Base-by-base conservation (phyloP, 2,329 filamentous ascomycete genomes). In the Sporothrix curviconia region DNA sequence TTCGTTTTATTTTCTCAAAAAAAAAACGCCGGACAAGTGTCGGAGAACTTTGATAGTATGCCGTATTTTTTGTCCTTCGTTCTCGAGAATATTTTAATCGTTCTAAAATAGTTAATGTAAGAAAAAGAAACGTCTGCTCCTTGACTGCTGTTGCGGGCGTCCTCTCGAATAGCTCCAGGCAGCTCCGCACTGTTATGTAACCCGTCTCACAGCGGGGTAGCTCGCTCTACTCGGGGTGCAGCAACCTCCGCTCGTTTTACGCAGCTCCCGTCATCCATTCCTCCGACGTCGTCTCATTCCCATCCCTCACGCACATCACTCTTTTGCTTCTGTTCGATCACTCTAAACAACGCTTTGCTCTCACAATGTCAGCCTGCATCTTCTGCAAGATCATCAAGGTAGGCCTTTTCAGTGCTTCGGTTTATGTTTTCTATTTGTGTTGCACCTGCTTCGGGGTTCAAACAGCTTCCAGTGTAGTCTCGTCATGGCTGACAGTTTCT, bases 321-420 rank as follows among this genome's bases (percentile, higher is more conserved):
- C 7, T 24, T 14, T 28, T 30, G 14, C 7, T 9, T 0, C 8
- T 22, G 22, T 34, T 5, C 9, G 3, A 28, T n/a, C 39, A 32
- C 14, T 34, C 34, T 25, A 30, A 30, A 7, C 22, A 36, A 11
- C n/a, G 28, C 17, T 25, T 22, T 42, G 34, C 43, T 37, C 70
- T 63, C 59, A 75, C 65, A 60, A 81, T 83, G 76, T 80, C 86
- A 55, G 78, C 86, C 62, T 99, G 94, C 72, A 90, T 97, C 69
- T 99, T 99, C 78, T 99, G 94, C 81, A 95, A 90, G 74, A 97
- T 99, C 71, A 87, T 99, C 78, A 95, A 95, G 82, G 92, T n/a
- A n/a, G n/a, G n/a, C n/a, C n/a, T n/a, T n/a, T n/a, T n/a, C n/a
- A n/a, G n/a, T n/a, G n/a, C 92, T 79, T 68, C 60, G 68, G n/a